Evolutionary conservation across 2,329 filamentous ascomycete genomes (phyloP).

Genomic region (Cladophialophora chaetospira): DNA sequence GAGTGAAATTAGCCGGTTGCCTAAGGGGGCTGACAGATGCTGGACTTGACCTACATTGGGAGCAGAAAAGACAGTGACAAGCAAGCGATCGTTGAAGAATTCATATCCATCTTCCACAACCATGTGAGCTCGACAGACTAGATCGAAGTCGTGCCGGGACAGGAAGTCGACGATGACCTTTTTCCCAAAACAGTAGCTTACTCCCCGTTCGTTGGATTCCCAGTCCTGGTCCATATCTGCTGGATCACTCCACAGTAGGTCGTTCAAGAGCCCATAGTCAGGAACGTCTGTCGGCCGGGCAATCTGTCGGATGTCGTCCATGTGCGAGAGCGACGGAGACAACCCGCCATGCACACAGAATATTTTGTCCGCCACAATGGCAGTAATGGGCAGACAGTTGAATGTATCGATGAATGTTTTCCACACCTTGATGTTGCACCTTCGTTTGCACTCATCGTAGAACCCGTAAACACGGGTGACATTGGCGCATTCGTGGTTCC

Average conservation of each 20-base stretch:
- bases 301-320: slow-evolving; percentile 98
- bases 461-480: slow-evolving; percentile 96
- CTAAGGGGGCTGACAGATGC: not conserved
- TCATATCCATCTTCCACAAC: slow-evolving; percentile 99
- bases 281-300: slow-evolving; percentile 94
- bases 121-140: slow-evolving; percentile 98
- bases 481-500: slow-evolving; percentile 96
- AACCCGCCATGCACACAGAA: slow-evolving; percentile 96
- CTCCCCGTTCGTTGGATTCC: slow-evolving; percentile 95
- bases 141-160: slow-evolving; percentile 90
- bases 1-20: not conserved
- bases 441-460: slow-evolving; percentile 95
- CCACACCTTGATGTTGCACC: slow-evolving; percentile 97
- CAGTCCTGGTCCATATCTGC: slow-evolving; percentile 98
- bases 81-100: slow-evolving; percentile 91
- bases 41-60: slow-evolving; percentile 73
- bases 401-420: slow-evolving; percentile 97
- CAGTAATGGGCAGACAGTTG: slow-evolving; percentile 90
- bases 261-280: slow-evolving; percentile 92
- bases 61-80: slow-evolving; percentile 96
- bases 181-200: slow-evolving; percentile 98
- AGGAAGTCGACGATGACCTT: slow-evolving; percentile 97
- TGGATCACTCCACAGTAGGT: slow-evolving; percentile 94
- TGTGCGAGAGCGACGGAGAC: slow-evolving; percentile 87
- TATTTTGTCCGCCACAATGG: slow-evolving; percentile 97